Base-by-base conservation (phyloP, 495 filamentous ascomycete species). In the Aspergillus bertholletiae region DNA sequence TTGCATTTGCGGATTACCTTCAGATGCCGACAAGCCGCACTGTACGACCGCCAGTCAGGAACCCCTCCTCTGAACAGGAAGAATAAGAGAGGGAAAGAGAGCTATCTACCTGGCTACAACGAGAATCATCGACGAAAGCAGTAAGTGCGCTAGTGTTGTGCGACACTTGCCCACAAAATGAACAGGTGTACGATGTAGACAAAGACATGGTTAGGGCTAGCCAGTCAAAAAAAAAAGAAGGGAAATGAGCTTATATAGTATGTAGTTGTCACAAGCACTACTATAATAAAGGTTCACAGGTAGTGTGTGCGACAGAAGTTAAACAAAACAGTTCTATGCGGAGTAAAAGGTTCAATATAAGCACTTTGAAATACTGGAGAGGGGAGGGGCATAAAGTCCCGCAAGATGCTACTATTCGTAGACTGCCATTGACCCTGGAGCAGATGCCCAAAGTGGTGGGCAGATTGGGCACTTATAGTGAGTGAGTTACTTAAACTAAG, bases 1-100 rank as follows among this genome's bases (percentile, higher is more conserved):
- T 57, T 85, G 78, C 43, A 74, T 60, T 39, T 83, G 75, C 63
- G 77, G 72, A 51, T 71, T 74, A 62, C 69, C 60, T 61, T 73
- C 72, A 2, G 66, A 67, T n/a, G 64, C 67, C 26, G 69, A 71
- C 26, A 74, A 54, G 9, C 73, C 69, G 41, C 71, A 74, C 72
- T 75, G 56, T 12, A 61, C 39, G 44, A 27, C 53, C 52, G 21
- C 13, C 51, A n/a, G 62, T 65, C 45, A 64, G 59, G 24, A 27
- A 48, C 34, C 34, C 21, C n/a, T n/a, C n/a, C n/a, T n/a, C n/a
- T n/a, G n/a, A n/a, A 51, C 28, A 17, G 6, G 50, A 51, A 1
- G 32, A 46, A 46, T 26, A 49, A 17, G 45, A 27, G 34, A 41
- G 22, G n/a, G 11, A 47, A 30, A n/a, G 13, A 35, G 45, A 47